Evolutionary conservation across 441 rosid species (phyloP).

Genomic region (Dalechampia spathulata): DNA sequence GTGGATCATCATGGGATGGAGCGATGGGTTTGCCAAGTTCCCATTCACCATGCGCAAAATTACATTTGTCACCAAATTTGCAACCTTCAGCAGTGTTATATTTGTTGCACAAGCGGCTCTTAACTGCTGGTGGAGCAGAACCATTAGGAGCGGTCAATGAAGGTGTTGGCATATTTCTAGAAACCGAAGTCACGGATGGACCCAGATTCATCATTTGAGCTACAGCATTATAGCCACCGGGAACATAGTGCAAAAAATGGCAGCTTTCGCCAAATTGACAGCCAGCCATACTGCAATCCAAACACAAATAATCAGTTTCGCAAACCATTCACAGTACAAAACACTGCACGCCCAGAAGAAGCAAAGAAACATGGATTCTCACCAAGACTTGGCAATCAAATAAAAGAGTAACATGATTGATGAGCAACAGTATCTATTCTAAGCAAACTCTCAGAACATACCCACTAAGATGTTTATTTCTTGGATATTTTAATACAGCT

Average conservation of each 20-base stretch:
- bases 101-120: conserved; percentile 58
- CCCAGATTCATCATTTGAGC: conserved; percentile 60
- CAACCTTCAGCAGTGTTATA: conserved; percentile 57
- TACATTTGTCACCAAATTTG: conserved; percentile 65
- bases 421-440: background rate
- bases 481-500: background rate
- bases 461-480: background rate
- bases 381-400: background rate
- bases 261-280: conserved; percentile 90
- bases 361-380: too few species aligned
- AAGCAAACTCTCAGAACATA: background rate
- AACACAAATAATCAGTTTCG: conserved; percentile 8
- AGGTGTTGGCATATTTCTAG: conserved; percentile 31
- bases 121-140: conserved; percentile 31
- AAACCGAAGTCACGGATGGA: conserved; percentile 25
- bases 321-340: background rate
- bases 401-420: background rate
- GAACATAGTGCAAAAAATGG: conserved; percentile 71
- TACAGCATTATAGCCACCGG: conserved; percentile 74
- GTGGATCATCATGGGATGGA: conserved; percentile 42
- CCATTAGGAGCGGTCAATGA: conserved; percentile 31
- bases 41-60: conserved; percentile 80
- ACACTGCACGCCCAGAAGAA: background rate
- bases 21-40: conserved; percentile 49
- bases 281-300: conserved; percentile 62